Evolutionary conservation across 2,329 filamentous ascomycete species (phyloP).

Genomic region (Alternaria rosae): DNA sequence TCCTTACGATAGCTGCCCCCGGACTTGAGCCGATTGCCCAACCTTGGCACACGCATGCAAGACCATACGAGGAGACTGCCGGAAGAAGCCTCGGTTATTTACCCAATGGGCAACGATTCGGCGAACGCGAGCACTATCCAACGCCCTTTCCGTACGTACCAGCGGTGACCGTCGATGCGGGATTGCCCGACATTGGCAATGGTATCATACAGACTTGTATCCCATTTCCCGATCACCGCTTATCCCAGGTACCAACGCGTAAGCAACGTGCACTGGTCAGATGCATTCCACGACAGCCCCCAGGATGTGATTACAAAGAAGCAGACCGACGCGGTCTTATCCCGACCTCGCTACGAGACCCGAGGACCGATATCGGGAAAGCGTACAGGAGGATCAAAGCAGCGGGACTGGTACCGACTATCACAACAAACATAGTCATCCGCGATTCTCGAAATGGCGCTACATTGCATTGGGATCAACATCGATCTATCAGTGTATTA

Average conservation of each 20-base stretch:
- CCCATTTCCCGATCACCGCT: conserved; percentile 72
- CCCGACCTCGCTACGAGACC: conserved; percentile 28
- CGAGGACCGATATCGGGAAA: conserved; percentile 30
- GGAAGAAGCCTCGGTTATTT: conserved; percentile 60
- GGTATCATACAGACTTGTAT: conserved; percentile 68
- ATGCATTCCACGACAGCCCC: conserved; percentile 65
- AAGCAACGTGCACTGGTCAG: conserved; percentile 58
- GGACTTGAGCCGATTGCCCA: conserved; percentile 64
- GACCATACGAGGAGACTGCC: conserved; percentile 52
- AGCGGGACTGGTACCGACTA: conserved; percentile 64
- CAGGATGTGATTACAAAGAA: conserved; percentile 35
- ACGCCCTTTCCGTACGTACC: conserved; percentile 69
- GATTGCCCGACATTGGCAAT: conserved; percentile 70
- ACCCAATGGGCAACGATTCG: conserved; percentile 58
- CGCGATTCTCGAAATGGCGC: conserved; percentile 65
- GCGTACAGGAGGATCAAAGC: conserved; percentile 64
- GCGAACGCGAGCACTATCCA: conserved; percentile 57
- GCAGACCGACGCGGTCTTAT: conserved; percentile 50
- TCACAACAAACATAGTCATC: conserved; percentile 63
- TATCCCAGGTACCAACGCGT: conserved; percentile 22
- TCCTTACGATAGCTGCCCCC: conserved; percentile 75
- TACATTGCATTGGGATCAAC: conserved; percentile 70
- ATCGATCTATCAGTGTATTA: conserved; percentile 68
- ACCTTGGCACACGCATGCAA: conserved; percentile 69
- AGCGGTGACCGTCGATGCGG: conserved; percentile 61